Percentiles rank a stretch among this genome's conserved stretches.
These are phyloP conservation scores for Zasmidium citrigriseum DNA, from an alignment of 2,329 filamentous ascomycete genomes.

Conservation along the genomic window DNA sequence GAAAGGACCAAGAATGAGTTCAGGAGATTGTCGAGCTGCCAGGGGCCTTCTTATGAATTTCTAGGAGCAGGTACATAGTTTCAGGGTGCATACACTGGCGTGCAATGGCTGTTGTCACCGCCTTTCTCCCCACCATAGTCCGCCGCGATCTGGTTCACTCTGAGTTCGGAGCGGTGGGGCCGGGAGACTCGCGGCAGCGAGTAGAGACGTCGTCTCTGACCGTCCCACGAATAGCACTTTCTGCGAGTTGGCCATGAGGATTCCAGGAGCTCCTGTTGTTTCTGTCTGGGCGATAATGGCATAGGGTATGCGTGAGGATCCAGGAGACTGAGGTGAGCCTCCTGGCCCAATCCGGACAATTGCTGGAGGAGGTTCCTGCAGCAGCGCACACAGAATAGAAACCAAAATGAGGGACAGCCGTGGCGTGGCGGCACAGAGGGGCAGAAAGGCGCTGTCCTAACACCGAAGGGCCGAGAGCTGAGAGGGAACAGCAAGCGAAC, in stretches of 20 bases:
- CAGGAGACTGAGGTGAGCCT: not conserved
- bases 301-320: too few relatives aligned
- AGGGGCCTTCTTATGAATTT: slow-evolving; percentile 1
- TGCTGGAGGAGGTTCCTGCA: not conserved
- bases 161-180: slow-evolving; percentile 10
- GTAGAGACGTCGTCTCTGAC: not conserved
- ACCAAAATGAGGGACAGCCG: not conserved
- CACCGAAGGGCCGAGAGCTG: not conserved
- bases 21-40: not conserved
- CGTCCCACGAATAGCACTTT: not conserved
- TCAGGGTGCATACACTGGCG: slow-evolving; percentile 7
- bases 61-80: slow-evolving; percentile 3
- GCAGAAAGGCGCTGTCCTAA: too few relatives aligned
- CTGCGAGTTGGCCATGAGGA: not conserved
- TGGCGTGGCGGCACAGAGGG: not conserved
- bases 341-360: not conserved
- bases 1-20: not conserved
- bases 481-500: too few relatives aligned
- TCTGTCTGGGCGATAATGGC: not conserved
- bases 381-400: not conserved
- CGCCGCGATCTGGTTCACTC: slow-evolving; percentile 3
- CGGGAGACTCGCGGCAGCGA: not conserved
- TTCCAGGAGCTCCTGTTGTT: not conserved
- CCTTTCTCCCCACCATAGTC: slow-evolving; percentile 7
- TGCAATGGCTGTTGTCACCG: slow-evolving; percentile 7